Base-by-base conservation (phyloP, 345 rosid species). In the Aquilaria yunnanensis region DNA sequence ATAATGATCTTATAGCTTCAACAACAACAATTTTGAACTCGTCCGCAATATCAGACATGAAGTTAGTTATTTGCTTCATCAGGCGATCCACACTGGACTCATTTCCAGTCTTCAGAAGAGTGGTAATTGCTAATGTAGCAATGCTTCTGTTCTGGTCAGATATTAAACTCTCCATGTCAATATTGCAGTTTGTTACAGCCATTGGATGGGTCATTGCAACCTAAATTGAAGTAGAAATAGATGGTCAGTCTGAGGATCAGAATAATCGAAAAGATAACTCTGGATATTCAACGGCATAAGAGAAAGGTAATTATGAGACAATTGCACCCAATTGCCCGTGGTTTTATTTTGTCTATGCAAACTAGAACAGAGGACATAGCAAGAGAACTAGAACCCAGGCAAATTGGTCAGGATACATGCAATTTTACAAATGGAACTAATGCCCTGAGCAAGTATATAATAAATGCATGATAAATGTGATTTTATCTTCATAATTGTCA, bases 141-240 rank as follows among this genome's bases (percentile, higher is more conserved):
- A 90, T 90, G 79, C 96, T 94, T 85, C 99, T 85, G 67, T 94
- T 94, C 77, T 93, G 98, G 69, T 93, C 98, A 63, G 98, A 85
- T 57, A 93, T 93, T 73, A 93, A 79, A 70, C 96, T 93, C 83
- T 93, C 98, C 98, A 93, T 93, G 65, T 93, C 98, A 75, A 93
- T 90, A 70, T 93, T 93, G 89, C 99, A 94, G 86, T 85, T 94
- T 67, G 97, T 88, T 61, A 94, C 95, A 59, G 97, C 97, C 97
- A 90, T 86, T 51, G 99, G 99, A 85, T 94, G 99, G 34, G 92
- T 88, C 99, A 94, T 88, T 50, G 99, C 96, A 78, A 94, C 99
- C 99, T 94, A 85, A 59, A 71, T 67, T 59, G 43, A 66, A 12
- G 54, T 34, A 57, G 13, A 46, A 56, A 45, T 10, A 32, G n/a